Conservation (phyloP, 306 rosid genomes). For the Sicyos edulis region DNA sequence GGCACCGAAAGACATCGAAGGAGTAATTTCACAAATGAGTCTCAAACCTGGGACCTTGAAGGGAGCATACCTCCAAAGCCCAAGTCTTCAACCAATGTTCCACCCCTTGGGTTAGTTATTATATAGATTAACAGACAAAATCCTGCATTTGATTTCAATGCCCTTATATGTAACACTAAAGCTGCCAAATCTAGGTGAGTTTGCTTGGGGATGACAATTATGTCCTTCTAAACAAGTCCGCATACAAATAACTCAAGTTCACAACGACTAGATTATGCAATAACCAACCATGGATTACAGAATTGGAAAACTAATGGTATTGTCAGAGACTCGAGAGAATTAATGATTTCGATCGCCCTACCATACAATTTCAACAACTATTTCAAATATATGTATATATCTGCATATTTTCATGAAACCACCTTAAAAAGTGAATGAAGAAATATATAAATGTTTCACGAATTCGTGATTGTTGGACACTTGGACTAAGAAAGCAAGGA, state of each 20-base stretch:
- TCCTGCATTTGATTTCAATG: background rate
- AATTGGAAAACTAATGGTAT: constrained; percentile 1
- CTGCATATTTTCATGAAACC: background rate
- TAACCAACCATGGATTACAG: background rate
- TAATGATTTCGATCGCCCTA: background rate
- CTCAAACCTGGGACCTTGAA: no score
- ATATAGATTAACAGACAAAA: background rate
- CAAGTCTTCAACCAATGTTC: no score
- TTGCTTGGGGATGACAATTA: no score
- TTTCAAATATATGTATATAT: background rate
- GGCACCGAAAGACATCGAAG: no score
- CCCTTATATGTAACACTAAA: background rate
- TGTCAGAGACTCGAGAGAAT: background rate
- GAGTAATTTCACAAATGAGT: no score
- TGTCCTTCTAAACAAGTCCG: background rate
- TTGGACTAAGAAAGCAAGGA: background rate
- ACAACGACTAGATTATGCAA: constrained; percentile 7
- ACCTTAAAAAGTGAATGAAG: background rate
- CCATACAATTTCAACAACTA: background rate
- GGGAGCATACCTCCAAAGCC: no score
- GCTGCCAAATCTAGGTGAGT: background rate
- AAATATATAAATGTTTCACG: background rate
- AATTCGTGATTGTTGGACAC: background rate
- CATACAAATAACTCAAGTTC: background rate
- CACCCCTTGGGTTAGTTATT: no score